phyloP scores from a whole-genome alignment of 345 rosid species.

The Iberis pinnata region DNA sequence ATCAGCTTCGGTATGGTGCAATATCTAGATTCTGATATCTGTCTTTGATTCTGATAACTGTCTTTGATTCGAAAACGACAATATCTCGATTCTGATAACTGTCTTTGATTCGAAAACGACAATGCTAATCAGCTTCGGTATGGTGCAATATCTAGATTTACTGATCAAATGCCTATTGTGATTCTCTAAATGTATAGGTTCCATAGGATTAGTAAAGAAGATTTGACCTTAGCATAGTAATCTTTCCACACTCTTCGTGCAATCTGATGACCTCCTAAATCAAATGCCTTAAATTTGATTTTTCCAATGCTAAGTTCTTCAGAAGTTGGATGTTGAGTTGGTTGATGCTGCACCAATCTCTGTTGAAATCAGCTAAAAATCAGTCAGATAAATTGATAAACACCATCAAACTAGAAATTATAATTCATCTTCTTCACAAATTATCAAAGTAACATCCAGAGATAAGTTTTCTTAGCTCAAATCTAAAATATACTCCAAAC shows the following conservation, averaged over 20 bases:
- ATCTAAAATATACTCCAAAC: not conserved
- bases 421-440: not conserved
- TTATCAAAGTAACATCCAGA: conserved; percentile 4
- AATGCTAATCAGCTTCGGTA: not conserved
- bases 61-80: too few relatives aligned
- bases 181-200: too few relatives aligned
- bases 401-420: not conserved
- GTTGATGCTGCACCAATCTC: conserved; percentile 92
- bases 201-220: not conserved
- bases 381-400: not conserved
- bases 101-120: not conserved
- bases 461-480: too few relatives aligned
- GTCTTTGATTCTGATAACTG: too few relatives aligned
- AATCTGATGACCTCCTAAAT: conserved; percentile 90
- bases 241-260: conserved; percentile 93
- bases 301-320: conserved; percentile 89
- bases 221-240: conserved; percentile 66
- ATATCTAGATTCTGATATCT: too few relatives aligned
- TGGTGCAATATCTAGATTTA: not conserved
- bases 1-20: not conserved
- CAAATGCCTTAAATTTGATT: conserved; percentile 85
- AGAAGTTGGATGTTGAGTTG: conserved; percentile 84
- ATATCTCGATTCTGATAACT: too few relatives aligned
- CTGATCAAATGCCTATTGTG: not conserved
- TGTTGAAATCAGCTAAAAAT: conserved; percentile 21